These are phyloP conservation scores for Moricandia moricandioides DNA, from an alignment of 345 rosid genomes.

Conservation along the genomic window DNA sequence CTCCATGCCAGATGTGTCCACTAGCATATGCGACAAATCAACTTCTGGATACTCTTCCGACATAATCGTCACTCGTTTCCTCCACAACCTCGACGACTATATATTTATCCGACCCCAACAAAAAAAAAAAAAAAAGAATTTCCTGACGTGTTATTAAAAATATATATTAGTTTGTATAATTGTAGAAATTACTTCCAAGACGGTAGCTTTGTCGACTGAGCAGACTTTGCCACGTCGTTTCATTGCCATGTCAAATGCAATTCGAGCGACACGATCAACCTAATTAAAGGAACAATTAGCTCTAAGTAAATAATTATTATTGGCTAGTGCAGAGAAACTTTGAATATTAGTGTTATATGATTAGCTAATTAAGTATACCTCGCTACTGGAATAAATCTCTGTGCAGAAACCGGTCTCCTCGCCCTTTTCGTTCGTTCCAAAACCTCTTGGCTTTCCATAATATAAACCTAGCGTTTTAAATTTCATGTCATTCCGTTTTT, in stretches of 20 bases:
- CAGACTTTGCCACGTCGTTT: neutral
- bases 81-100: neutral
- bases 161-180: neutral
- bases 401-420: neutral
- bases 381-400: neutral
- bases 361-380: neutral
- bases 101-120: neutral
- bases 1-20: conserved; percentile 4
- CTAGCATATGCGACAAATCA: neutral
- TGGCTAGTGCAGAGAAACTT: neutral
- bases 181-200: neutral
- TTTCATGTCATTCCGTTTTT: neutral
- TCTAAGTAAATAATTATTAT: neutral
- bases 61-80: neutral
- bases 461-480: neutral
- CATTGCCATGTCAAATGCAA: neutral
- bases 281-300: neutral
- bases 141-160: neutral
- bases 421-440: neutral
- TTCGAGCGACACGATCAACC: neutral
- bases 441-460: neutral
- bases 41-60: neutral
- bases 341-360: neutral
- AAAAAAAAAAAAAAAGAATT: neutral
- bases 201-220: neutral